These are phyloP conservation scores for Pseudozyma thailandica DNA, from an alignment of 1,284 basidiomycete genomes.

Conservation along the genomic window DNA sequence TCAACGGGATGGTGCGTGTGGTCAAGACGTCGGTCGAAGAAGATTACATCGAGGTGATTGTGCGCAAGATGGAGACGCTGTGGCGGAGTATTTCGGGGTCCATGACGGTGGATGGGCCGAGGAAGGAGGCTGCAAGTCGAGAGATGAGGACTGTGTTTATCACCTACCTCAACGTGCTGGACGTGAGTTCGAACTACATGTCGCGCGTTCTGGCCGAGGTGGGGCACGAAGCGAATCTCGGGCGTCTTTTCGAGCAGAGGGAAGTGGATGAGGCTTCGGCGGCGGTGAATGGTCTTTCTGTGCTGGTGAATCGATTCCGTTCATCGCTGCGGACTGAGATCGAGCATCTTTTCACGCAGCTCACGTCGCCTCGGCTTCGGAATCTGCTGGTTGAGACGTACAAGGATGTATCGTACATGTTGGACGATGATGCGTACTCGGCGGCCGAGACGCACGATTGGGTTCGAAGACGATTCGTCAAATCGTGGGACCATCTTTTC, in stretches of 20 bases:
- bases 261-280: conserved; percentile 24
- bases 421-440: conserved; percentile 87
- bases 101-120: conserved; percentile 64
- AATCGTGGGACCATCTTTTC: conserved; percentile 83
- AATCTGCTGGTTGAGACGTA: conserved; percentile 86
- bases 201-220: conserved; percentile 57
- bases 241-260: conserved; percentile 28
- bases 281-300: conserved; percentile 15
- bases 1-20: conserved; percentile 37
- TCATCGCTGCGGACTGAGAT: conserved; percentile 76
- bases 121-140: conserved; percentile 62
- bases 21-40: conserved; percentile 54
- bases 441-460: conserved; percentile 85
- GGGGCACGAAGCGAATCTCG: conserved; percentile 26
- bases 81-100: conserved; percentile 53
- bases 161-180: conserved; percentile 64
- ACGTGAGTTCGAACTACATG: conserved; percentile 58
- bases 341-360: conserved; percentile 92
- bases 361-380: conserved; percentile 84
- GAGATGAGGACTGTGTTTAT: conserved; percentile 63
- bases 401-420: conserved; percentile 81
- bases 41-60: conserved; percentile 62
- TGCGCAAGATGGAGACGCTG: conserved; percentile 61
- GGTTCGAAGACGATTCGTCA: conserved; percentile 85
- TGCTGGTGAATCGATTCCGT: conserved; percentile 28